A percentile compares a stretch with the other conserved stretches of the same genome.
Evolutionary conservation across 257 asterid genomes (phyloP).

Genomic region (Solanum etuberosum): DNA sequence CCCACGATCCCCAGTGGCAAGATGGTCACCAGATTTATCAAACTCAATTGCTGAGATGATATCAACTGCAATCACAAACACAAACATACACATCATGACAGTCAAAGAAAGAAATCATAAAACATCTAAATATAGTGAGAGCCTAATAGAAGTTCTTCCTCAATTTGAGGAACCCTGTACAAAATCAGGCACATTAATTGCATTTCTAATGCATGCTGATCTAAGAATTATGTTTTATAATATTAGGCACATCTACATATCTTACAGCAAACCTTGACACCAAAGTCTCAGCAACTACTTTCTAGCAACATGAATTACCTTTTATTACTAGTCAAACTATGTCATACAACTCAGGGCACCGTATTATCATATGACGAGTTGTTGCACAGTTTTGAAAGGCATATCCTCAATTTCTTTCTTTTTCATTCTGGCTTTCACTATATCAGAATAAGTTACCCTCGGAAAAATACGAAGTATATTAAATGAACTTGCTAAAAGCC

Average conservation of each 20-base stretch:
- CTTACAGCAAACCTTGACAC: not conserved
- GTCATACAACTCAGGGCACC: not conserved
- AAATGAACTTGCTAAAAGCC: not conserved
- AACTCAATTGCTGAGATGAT: slow-evolving; percentile 68
- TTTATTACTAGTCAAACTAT: not conserved
- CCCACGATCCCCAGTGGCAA: slow-evolving; percentile 59
- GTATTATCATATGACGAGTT: not conserved
- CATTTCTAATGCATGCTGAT: not conserved
- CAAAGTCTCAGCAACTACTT: not conserved
- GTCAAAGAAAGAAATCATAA: not conserved
- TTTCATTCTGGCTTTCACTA: not conserved
- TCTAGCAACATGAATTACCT: not conserved
- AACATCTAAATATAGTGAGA: not conserved
- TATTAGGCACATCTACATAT: not conserved
- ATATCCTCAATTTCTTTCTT: not conserved
- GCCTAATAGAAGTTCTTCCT: not conserved
- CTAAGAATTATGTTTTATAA: not conserved
- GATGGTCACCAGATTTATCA: slow-evolving; percentile 54
- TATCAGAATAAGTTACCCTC: not conserved
- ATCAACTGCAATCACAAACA: slow-evolving; percentile 43
- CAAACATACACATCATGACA: not conserved
- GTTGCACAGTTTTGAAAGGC: not conserved
- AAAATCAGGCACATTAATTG: not conserved
- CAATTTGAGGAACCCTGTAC: not conserved
- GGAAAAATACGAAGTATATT: not conserved